phyloP scores from a whole-genome alignment of 2,329 filamentous ascomycete species.

The Sclerotiophoma versabilis region DNA sequence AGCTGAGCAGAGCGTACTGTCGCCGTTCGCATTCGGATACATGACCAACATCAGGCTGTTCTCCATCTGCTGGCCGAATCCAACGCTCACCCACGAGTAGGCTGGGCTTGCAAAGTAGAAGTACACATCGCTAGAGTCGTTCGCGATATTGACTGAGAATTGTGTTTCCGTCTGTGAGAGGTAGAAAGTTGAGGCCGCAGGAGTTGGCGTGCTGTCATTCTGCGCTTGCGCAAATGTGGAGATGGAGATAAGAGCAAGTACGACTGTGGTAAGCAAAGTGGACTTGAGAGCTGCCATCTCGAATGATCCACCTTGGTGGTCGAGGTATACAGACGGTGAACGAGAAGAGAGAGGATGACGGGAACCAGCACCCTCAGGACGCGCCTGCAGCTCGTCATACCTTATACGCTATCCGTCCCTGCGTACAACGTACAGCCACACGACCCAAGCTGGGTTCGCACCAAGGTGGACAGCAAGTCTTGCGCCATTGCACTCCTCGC shows the following conservation, averaged over 20 bases:
- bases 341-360: neutral
- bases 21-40: constrained; percentile 47
- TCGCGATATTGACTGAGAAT: constrained; percentile 46
- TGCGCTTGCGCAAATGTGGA: constrained; percentile 19
- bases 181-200: constrained; percentile 43
- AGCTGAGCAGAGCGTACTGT: constrained; percentile 31
- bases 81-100: constrained; percentile 55
- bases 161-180: constrained; percentile 42
- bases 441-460: neutral
- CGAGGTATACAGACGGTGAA: too few species aligned
- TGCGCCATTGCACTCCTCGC: neutral
- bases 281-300: neutral
- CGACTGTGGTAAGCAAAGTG: neutral
- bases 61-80: constrained; percentile 54
- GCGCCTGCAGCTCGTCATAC: constrained; percentile 1
- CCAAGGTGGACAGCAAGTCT: too few species aligned
- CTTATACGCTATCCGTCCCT: constrained; percentile 5
- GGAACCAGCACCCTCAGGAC: neutral
- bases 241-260: neutral
- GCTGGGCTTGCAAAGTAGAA: constrained; percentile 46
- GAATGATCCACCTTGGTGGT: too few species aligned
- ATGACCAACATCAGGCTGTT: constrained; percentile 55
- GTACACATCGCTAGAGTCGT: constrained; percentile 44
- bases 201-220: constrained; percentile 11
- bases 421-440: constrained; percentile 4